Base-by-base conservation (phyloP, 768 basidiomycete species). In the Suillus lakei region DNA sequence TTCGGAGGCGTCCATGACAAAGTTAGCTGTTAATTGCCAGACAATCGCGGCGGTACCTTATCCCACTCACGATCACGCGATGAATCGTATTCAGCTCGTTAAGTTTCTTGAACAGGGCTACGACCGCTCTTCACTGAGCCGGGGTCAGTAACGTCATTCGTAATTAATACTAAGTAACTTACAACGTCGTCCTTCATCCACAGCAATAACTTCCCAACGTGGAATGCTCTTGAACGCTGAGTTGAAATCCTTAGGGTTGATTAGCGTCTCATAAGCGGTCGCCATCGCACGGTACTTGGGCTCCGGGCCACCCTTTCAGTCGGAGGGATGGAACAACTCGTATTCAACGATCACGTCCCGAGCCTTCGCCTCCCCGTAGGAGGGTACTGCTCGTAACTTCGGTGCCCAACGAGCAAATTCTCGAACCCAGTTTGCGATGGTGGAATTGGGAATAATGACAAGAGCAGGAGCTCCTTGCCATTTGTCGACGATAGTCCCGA, bases 381-480 rank as follows among this genome's bases (percentile, higher is more conserved):
- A 97, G 0, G 95, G 92, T 28, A 96, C 93, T 51, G 93, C 95
- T 34, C 89, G 82, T 41, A 91, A 79, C 43, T 80, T 77, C 15
- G 89, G 89, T 1, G 88, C 88, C 80, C 85, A 86, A 65, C 90
- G 87, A 71, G 93, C 90, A 68, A 99, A 95, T 74, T 99, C 98
- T 39, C 98, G 85, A 16, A 97, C 87, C 97, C 96, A 98, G 70
- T 95, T 98, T 5, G 91, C 91, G 68, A 99, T 91, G 0, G 96
- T 98, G 15, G 96, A 97, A 73, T 99, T 98, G 1, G 98, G 98
- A 6, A 99, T 98, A 5, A 98, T 90, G 13, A 99, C 89, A 16
- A 99, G 85, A 43, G 88, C 89, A 4, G 98, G 98, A 62, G 83
- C 90, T 0, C 88, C 89, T 2, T 85, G 71, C 68, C 85, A 87